Percentiles rank a stretch among this genome's conserved stretches.
Conservation (phyloP, 768 basidiomycete genomes). For the Amanita subjunquillea region DNA sequence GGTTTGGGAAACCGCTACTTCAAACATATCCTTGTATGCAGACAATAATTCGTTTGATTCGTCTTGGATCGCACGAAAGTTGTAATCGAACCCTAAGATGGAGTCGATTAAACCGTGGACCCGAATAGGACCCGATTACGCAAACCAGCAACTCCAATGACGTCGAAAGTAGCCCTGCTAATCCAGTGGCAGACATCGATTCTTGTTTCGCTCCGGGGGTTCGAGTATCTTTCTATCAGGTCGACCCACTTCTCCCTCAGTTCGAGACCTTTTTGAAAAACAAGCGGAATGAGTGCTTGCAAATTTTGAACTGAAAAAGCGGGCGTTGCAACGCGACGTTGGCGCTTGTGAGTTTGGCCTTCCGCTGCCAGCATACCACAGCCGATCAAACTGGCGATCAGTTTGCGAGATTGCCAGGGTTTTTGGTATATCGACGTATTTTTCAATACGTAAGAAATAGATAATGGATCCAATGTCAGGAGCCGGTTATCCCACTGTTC, state of each 20-base stretch:
- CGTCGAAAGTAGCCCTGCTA: constrained; percentile 79
- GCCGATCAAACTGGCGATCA: constrained; percentile 73
- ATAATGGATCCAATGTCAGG: constrained; percentile 70
- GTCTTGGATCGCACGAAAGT: constrained; percentile 75
- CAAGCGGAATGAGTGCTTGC: constrained; percentile 59
- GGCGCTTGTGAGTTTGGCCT: constrained; percentile 69
- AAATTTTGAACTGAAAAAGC: constrained; percentile 78
- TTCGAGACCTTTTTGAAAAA: constrained; percentile 57
- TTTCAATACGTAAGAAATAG: constrained; percentile 65
- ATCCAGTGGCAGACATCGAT: constrained; percentile 79
- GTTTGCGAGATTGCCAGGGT: constrained; percentile 65
- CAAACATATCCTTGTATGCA: constrained; percentile 85
- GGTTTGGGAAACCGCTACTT: constrained; percentile 53
- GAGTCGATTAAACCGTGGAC: background rate
- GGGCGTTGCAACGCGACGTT: constrained; percentile 65
- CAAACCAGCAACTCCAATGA: constrained; percentile 81
- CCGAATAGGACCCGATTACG: background rate
- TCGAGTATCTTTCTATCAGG: constrained; percentile 22
- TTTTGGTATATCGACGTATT: constrained; percentile 71
- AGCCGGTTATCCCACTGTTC: constrained; percentile 70
- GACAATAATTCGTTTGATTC: constrained; percentile 69
- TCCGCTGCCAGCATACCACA: constrained; percentile 77
- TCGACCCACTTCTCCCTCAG: constrained; percentile 52
- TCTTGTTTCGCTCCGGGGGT: constrained; percentile 13
- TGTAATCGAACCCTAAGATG: constrained; percentile 67